Conservation (phyloP, 2,329 filamentous ascomycete genomes). For the Fusarium sublunatum region DNA sequence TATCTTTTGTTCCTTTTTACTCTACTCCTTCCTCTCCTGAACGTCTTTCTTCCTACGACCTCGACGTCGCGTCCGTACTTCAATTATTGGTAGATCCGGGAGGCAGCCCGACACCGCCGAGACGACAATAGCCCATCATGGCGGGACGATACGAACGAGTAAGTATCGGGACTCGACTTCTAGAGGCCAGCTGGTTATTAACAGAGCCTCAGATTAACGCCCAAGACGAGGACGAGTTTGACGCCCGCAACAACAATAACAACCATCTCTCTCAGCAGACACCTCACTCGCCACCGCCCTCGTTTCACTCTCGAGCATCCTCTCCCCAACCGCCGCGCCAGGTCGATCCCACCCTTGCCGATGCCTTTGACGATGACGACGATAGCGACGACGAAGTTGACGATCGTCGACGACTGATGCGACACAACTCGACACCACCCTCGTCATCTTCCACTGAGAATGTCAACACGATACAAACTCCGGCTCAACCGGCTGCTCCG, state of each 20-base stretch:
- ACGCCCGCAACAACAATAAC: constrained; percentile 46
- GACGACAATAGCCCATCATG: constrained; percentile 55
- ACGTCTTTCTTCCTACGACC: constrained; percentile 6
- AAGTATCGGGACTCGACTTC: constrained; percentile 41
- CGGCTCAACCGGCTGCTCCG: constrained; percentile 26
- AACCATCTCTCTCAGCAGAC: constrained; percentile 50
- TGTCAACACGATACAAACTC: constrained; percentile 31
- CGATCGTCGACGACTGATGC: constrained; percentile 87
- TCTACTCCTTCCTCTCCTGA: not conserved
- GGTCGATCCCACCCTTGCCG: constrained; percentile 85
- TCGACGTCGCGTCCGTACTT: constrained; percentile 15
- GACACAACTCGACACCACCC: constrained; percentile 62
- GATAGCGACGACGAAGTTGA: constrained; percentile 78
- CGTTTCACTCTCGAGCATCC: constrained; percentile 87
- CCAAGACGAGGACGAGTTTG: constrained; percentile 66
- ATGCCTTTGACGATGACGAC: constrained; percentile 89
- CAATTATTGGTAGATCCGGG: constrained; percentile 29
- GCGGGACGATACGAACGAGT: constrained; percentile 69
- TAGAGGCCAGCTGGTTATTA: constrained; percentile 2
- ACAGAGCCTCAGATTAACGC: constrained; percentile 62
- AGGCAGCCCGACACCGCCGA: constrained; percentile 43
- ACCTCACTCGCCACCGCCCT: constrained; percentile 77
- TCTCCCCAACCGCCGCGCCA: constrained; percentile 56
- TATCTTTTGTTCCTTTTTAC: constrained; percentile 6
- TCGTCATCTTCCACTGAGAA: constrained; percentile 35